Evolutionary conservation across 768 basidiomycete species (phyloP), one percentile per base, ranked within the genome.

Genomic region (Xerocomellus amylosporus): DNA sequence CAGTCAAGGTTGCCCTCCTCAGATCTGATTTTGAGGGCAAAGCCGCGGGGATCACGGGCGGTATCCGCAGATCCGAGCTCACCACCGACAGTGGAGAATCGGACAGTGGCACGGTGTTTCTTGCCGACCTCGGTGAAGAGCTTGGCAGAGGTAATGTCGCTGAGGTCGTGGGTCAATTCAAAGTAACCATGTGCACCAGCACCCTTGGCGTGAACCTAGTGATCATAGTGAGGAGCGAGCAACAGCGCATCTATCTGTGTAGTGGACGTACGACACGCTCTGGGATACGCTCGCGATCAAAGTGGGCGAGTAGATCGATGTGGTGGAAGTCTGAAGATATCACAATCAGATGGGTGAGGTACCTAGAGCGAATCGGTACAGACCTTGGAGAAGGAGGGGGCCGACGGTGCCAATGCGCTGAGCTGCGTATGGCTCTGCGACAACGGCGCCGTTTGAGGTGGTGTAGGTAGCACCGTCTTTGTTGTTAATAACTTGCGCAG

Each of bases 41-140:
- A 98, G 2, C 96, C 96, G 75, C 93, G 86, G 24, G 93, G 92
- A 64, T 98, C 94, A 56, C 94, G 87, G 53, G 90, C 89, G n/a
- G 85, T 89, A 63, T 98, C 95, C 17, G 94, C 86, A 46, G 89
- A 91, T 15, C 95, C 95, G 36, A 79, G 76, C 61, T 92, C 90
- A 49, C 95, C 95, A 59, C 86, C 86, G 49, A 98, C 96, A 14
- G 96, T 98, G 42, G 91, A 93, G 83, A 97, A 98, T 43, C 96
- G 87, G 38, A 85, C 82, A 50, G 92, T 95, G 9, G 83, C 73
- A 31, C 81, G 83, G 49, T 86, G 85, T 73, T 87, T 77, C 74
- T 84, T 83, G 58, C 87, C 83, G 44, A 84, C 76, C 45, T 79
- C 76, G 34, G 77, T 79, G 72, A 96, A 81, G 58, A 92, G 72